Base-by-base conservation (phyloP, 768 basidiomycete species). In the Mycena haematopus region DNA sequence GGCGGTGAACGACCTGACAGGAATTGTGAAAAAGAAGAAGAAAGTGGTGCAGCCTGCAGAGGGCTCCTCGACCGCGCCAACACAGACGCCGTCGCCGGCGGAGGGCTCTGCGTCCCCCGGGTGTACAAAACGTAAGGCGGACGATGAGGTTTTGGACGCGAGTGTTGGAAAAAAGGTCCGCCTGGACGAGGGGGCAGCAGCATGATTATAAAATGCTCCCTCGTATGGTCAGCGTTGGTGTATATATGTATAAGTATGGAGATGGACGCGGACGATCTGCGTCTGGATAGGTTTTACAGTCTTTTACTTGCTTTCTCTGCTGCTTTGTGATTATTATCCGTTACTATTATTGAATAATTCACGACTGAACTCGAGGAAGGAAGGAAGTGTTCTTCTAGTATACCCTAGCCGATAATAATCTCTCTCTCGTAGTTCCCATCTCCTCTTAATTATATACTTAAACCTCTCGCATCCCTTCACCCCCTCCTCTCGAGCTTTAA, bases 1-100 rank as follows among this genome's bases (percentile, higher is more conserved):
- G 75, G 76, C 79, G 17, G 88, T 96, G 45, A 92, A 94, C 68
- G 93, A 96, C 69, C 77, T 96, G 46, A 95, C 92, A 1, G 84
- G 84, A 7, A 89, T 92, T 70, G 92, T 96, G 51, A 88, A 86
- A 73, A 95, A 93, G 80, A 98, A 95, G 82, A 94, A 93, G 75
- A 90, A 89, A 22, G 44, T 24, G 2, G 44, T 24, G 9, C 44
- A 6, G n/a, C 76, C 77, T n/a, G 76, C 75, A 10, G 71, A 78
- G 22, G 73, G 73, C 15, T 74, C 77, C 2, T 69, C 70, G 45
- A 36, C 13, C 14, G 14, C 36, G 13, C 36, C 36, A 11, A 15
- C 36, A 14, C 36, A 40, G 29, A 22, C 52, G 29, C 29, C 29
- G 4, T 5, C 10, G 45, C 27, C 52, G 27, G 36, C 38, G 31